Base-by-base conservation (phyloP, 768 basidiomycete species). In the Mycena olivaceomarginata region DNA sequence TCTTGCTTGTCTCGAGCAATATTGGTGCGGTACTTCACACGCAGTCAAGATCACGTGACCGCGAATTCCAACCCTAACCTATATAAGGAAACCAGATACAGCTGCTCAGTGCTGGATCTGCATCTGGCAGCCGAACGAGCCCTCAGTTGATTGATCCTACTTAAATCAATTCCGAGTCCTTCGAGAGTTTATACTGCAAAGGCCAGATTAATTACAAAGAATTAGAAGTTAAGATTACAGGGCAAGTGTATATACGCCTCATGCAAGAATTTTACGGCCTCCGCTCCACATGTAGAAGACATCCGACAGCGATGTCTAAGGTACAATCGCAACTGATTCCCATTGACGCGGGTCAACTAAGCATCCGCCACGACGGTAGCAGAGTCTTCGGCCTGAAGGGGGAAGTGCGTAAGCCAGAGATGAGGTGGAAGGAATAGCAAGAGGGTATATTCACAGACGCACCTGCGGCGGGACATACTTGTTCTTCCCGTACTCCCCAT, bases 401-500 rank as follows among this genome's bases (percentile, higher is more conserved):
- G 22, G 25, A 31, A 57, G 0, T 13, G 53, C 18, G 53, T 57
- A 22, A 31, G 22, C 53, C n/a, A 8, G 25, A 3, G 22, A 11
- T 57, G 25, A 5, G 11, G 56, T 8, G 7, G 8, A n/a, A n/a
- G 7, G 8, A n/a, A n/a, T n/a, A 53, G 51, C 20, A 11, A 53
- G 51, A 20, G 51, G 16, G 7, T n/a, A 53, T 18, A 53, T 57
- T 57, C 56, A 57, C 56, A 57, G 22, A 67, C 66, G 31, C 46
- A 67, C 66, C 66, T 67, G 45, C 0, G 66, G 39, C 66, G 48
- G 48, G 16, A 39, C 9, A 37, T 51, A 67, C 31, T 67, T 67
- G 37, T 6, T 40, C 20, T n/a, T 51, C 48, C 48, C 46, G 37
- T 46, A 74, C 2, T 22, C 46, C 46, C 62, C 69, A n/a, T 78